Percentiles rank a stretch among this genome's conserved stretches.
phyloP scores from a whole-genome alignment of 108 stramenopile genomes.

The Pseudonitzschia multiseries region DNA sequence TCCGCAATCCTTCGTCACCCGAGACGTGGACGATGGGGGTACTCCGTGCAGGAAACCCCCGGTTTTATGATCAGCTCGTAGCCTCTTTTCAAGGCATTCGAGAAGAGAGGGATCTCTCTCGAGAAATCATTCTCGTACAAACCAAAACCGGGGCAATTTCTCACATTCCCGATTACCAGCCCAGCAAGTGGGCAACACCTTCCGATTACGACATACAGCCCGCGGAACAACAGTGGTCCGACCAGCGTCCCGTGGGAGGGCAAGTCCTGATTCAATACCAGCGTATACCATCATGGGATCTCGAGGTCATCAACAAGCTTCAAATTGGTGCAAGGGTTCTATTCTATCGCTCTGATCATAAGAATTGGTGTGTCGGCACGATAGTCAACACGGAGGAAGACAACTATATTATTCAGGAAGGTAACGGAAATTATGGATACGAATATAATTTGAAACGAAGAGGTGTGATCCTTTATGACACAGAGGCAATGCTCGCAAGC shows the following conservation, averaged over 20 bases:
- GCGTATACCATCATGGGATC: not conserved
- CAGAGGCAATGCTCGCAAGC: not conserved
- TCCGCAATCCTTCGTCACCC: not conserved
- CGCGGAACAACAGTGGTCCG: not conserved
- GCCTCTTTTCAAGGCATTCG: not conserved
- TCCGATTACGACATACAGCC: slow-evolving; percentile 11
- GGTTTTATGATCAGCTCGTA: slow-evolving; percentile 2
- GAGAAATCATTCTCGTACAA: slow-evolving; percentile 1
- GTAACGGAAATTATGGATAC: not conserved
- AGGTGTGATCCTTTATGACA: not conserved
- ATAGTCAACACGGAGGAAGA: not conserved
- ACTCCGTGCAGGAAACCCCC: not conserved
- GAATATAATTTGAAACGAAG: not conserved
- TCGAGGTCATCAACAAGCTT: not conserved
- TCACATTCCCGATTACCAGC: slow-evolving; percentile 17
- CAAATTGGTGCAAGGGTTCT: not conserved
- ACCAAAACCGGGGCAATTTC: slow-evolving; percentile 10
- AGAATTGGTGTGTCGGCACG: not conserved
- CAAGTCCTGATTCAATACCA: slow-evolving; percentile 2
- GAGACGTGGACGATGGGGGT: not conserved
- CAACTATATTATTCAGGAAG: not conserved
- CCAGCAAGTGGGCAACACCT: slow-evolving; percentile 15
- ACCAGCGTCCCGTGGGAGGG: not conserved
- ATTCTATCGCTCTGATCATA: not conserved
- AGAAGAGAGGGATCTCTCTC: not conserved